These are phyloP conservation scores for Mortierella claussenii DNA, from an alignment of 192 early-diverging fungal species.

Conservation along the genomic window DNA sequence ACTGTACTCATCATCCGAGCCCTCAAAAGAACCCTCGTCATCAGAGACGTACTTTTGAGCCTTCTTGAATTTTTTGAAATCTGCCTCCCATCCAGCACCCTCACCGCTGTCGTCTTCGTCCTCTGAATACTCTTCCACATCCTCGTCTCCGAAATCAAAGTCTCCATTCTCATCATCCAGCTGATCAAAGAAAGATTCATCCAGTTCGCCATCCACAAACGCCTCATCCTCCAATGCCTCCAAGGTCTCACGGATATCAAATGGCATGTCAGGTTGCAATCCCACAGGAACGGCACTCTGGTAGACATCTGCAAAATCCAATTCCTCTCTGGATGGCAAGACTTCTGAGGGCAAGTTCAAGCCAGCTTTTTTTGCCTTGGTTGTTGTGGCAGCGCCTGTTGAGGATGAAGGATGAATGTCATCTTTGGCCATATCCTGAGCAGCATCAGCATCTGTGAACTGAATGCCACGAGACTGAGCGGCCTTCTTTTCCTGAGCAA, in stretches of 20 bases:
- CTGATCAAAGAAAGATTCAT: constrained; percentile 85
- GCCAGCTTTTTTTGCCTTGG: constrained; percentile 18
- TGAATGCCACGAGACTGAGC: constrained; percentile 40
- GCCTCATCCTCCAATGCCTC: constrained; percentile 95
- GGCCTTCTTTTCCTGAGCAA: constrained; percentile 63
- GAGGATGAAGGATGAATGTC: not conserved
- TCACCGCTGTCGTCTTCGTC: constrained; percentile 63
- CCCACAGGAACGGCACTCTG: constrained; percentile 68
- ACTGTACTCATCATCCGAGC: constrained; percentile 59
- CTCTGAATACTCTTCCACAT: constrained; percentile 70
- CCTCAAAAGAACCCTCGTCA: constrained; percentile 58
- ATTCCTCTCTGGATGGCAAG: constrained; percentile 78
- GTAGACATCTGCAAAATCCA: constrained; percentile 75
- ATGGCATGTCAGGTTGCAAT: constrained; percentile 83
- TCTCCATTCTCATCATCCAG: constrained; percentile 71
- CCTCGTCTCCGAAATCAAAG: constrained; percentile 58
- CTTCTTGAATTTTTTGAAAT: constrained; percentile 68
- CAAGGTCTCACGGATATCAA: constrained; percentile 85
- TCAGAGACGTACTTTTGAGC: constrained; percentile 42
- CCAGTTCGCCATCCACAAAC: constrained; percentile 82
- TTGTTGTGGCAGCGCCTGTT: not conserved
- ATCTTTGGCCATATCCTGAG: constrained; percentile 30
- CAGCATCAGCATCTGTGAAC: constrained; percentile 45
- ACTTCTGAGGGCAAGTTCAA: constrained; percentile 77
- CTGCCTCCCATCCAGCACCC: constrained; percentile 62